Percentiles rank a stretch among this genome's conserved stretches.
These are phyloP conservation scores for Aspergillus kassunensis DNA, from an alignment of 495 filamentous ascomycete genomes.

Conservation along the genomic window DNA sequence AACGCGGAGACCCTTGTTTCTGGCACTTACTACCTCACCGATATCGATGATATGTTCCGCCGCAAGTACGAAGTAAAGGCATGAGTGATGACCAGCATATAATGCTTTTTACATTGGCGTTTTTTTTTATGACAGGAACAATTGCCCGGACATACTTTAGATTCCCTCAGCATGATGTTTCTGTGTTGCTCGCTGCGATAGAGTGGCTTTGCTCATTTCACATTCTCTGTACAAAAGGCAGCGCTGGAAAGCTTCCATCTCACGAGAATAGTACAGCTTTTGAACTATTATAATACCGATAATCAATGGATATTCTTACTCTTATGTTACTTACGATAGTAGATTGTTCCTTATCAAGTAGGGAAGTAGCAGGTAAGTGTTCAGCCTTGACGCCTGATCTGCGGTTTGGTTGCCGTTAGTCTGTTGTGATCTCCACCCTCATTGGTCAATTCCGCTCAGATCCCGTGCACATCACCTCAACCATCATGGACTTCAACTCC, in stretches of 20 bases:
- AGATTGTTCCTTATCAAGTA: not conserved
- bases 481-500: too few species aligned
- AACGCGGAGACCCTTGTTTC: constrained; percentile 69
- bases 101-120: constrained; percentile 17
- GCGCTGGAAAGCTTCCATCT: constrained; percentile 22
- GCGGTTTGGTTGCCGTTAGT: too few species aligned
- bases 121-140: constrained; percentile 29
- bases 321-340: not conserved
- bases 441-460: too few species aligned
- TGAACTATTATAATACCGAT: constrained; percentile 14
- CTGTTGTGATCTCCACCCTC: too few species aligned
- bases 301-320: too few species aligned
- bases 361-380: too few species aligned
- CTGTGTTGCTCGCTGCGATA: constrained; percentile 24
- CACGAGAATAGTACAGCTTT: constrained; percentile 2
- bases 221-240: constrained; percentile 7
- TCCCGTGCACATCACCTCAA: too few species aligned
- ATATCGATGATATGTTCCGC: constrained; percentile 94
- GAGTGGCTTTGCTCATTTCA: constrained; percentile 21
- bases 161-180: constrained; percentile 36
- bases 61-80: constrained; percentile 83
- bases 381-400: too few species aligned
- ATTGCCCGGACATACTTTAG: constrained; percentile 37
- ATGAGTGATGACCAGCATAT: constrained; percentile 42
- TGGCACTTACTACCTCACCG: constrained; percentile 85